These are phyloP conservation scores for Neofusicoccum ribis DNA, from an alignment of 2,329 filamentous ascomycete species.

Conservation along the genomic window DNA sequence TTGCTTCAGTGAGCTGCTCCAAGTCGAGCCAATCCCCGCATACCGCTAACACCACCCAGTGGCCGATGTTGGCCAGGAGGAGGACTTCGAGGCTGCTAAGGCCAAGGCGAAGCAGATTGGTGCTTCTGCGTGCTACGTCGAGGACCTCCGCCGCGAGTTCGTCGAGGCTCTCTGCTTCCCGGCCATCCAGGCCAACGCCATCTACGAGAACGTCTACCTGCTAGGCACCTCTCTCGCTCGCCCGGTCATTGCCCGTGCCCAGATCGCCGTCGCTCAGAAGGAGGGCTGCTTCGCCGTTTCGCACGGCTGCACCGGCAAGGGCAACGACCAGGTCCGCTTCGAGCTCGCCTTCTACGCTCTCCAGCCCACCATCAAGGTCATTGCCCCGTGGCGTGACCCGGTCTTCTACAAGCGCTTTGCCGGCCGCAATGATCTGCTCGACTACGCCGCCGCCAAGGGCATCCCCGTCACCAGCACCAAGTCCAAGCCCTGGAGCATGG, in stretches of 20 bases:
- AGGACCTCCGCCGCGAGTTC: conserved; percentile 72
- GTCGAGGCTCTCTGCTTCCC: conserved; percentile 79
- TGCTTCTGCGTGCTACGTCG: conserved; percentile 62
- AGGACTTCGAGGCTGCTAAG: conserved; percentile 70
- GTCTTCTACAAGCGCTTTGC: conserved; percentile 70
- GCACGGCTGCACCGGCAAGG: conserved; percentile 49
- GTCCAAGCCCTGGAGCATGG: conserved; percentile 68
- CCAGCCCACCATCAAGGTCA: conserved; percentile 67
- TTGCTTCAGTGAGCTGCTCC: conserved; percentile 64
- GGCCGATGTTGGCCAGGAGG: conserved; percentile 61
- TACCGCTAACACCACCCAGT: conserved; percentile 24
- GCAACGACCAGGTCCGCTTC: conserved; percentile 67
- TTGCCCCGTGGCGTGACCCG: conserved; percentile 73
- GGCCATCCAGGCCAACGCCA: conserved; percentile 69
- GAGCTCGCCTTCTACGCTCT: conserved; percentile 63
- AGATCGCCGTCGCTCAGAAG: conserved; percentile 64
- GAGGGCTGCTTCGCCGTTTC: conserved; percentile 58
- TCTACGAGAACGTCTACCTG: conserved; percentile 62
- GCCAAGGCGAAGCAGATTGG: conserved; percentile 71
- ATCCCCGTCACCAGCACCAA: conserved; percentile 74
- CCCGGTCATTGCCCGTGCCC: conserved; percentile 68
- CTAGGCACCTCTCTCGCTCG: conserved; percentile 64
- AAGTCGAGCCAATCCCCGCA: neutral
- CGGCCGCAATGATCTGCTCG: conserved; percentile 70
- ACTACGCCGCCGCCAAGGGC: conserved; percentile 66